Percentiles rank a stretch among this genome's conserved stretches.
Evolutionary conservation across 257 asterid genomes (phyloP).

Genomic region (Cinchona pubescens): DNA sequence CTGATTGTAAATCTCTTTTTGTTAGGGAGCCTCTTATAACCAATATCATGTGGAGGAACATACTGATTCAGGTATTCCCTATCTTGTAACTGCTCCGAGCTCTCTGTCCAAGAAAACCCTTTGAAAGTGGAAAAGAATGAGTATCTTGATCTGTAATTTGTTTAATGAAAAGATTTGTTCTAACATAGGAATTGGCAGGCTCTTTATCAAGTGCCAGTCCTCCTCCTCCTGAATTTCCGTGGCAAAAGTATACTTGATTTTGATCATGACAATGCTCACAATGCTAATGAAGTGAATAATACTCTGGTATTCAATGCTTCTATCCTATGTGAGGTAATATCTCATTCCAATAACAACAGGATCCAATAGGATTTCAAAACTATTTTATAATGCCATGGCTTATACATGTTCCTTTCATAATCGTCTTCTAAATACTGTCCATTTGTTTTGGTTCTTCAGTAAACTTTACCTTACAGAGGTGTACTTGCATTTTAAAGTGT

Average conservation of each 20-base stretch:
- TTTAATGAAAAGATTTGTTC: constrained; percentile 14
- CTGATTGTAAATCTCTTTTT: constrained; percentile 17
- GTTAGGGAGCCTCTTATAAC: constrained; percentile 94
- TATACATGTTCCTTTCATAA: neutral
- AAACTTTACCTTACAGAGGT: too few relatives aligned
- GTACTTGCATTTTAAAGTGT: neutral
- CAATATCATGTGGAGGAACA: constrained; percentile 97
- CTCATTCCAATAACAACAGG: neutral
- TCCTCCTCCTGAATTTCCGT: constrained; percentile 73
- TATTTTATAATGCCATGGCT: neutral
- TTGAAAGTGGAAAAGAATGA: neutral
- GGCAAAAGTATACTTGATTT: constrained; percentile 64
- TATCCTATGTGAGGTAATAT: constrained; percentile 77
- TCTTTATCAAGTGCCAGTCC: constrained; percentile 81
- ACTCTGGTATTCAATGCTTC: constrained; percentile 88
- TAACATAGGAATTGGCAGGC: constrained; percentile 56
- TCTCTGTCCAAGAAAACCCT: neutral
- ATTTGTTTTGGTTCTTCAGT: neutral
- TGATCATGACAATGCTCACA: constrained; percentile 37
- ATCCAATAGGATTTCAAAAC: neutral
- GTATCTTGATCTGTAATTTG: neutral
- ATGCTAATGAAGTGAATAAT: constrained; percentile 68
- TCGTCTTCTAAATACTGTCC: neutral
- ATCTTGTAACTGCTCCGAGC: neutral
- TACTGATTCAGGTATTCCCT: constrained; percentile 70